Evolutionary conservation across 2,329 filamentous ascomycete genomes (phyloP), one percentile per base, ranked within the genome.

Genomic region (Sclerotiophoma versabilis): DNA sequence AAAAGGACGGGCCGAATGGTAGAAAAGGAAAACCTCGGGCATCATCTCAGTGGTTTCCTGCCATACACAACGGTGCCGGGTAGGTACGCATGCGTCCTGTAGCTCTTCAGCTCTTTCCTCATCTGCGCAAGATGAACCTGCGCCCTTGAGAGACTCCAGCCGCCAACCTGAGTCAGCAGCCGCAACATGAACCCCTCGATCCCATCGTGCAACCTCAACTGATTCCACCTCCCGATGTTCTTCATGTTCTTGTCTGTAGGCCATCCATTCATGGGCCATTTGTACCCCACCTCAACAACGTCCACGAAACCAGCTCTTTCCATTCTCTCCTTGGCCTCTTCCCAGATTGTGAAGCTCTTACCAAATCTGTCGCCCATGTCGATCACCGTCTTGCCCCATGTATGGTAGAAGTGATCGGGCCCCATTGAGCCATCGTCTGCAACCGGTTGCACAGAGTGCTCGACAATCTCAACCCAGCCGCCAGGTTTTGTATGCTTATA

Each of bases 391-490:
- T 64, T 57, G 22, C 72, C 72, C 73, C 74, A 76, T 1, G 60
- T 60, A 42, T 70, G 60, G 56, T 68, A 72, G 50, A 75, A 76
- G 47, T 76, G 69, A 26, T 74, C 74, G 1, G 66, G 63, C 0
- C 63, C 63, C 59, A 77, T 64, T n/a, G 68, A 76, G 10, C 66
- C 75, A 46, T 81, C 78, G 32, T 78, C 74, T 23, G 69, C 68
- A n/a, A 63, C 68, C 0, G 75, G 72, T 4, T 74, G 70, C 0
- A 78, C 71, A 1, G 73, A 72, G 54, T 78, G 70, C 55, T 81
- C 79, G 10, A 76, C 73, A 25, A 78, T 71, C 55, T 80, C 76
- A 19, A 79, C 61, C 65, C 70, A 79, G 37, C 77, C 77, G 5
- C 77, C 77, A 0, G 77, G 77, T 49, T 75, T 76, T 0, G 60